These are phyloP conservation scores for Mrakia gelida DNA, from an alignment of 768 basidiomycete genomes.

Conservation along the genomic window DNA sequence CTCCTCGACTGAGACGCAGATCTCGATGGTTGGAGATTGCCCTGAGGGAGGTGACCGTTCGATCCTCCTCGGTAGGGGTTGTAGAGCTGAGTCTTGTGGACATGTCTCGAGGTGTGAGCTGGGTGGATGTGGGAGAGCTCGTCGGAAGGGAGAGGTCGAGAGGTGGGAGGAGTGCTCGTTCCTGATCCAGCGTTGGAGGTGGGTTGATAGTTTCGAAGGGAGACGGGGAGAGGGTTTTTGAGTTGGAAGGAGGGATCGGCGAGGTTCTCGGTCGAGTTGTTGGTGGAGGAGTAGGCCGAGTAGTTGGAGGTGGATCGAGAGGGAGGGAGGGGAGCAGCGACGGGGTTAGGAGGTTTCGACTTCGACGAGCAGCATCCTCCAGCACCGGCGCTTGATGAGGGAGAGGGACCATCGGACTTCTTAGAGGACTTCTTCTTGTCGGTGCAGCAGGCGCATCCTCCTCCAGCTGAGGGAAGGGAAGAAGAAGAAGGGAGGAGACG, in stretches of 20 bases:
- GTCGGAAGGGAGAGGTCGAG: not conserved
- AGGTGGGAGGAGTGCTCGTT: not conserved
- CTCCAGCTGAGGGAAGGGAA: slow-evolving; percentile 14
- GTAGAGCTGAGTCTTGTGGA: slow-evolving; percentile 45
- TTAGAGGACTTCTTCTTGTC: not conserved
- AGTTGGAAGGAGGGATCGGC: not conserved
- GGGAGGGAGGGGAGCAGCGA: not conserved
- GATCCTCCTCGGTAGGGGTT: slow-evolving; percentile 38
- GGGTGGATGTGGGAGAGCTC: slow-evolving; percentile 32
- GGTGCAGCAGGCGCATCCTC: slow-evolving; percentile 26
- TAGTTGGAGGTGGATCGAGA: not conserved
- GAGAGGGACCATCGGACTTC: not conserved
- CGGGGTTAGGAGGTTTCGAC: not conserved
- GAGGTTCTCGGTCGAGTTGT: slow-evolving; percentile 11
- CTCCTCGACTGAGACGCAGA: not conserved
- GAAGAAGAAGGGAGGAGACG: not conserved
- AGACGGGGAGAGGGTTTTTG: slow-evolving; percentile 1
- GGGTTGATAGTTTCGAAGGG: slow-evolving; percentile 2
- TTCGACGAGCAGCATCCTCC: slow-evolving; percentile 17
- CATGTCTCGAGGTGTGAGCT: slow-evolving; percentile 41
- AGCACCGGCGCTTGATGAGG: not conserved
- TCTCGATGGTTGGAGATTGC: slow-evolving; percentile 31
- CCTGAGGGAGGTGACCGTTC: slow-evolving; percentile 29
- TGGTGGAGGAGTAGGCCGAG: not conserved
- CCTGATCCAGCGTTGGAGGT: not conserved